Evolutionary conservation across 2,329 filamentous ascomycete species (phyloP).

Genomic region (Corynespora cassiicola): DNA sequence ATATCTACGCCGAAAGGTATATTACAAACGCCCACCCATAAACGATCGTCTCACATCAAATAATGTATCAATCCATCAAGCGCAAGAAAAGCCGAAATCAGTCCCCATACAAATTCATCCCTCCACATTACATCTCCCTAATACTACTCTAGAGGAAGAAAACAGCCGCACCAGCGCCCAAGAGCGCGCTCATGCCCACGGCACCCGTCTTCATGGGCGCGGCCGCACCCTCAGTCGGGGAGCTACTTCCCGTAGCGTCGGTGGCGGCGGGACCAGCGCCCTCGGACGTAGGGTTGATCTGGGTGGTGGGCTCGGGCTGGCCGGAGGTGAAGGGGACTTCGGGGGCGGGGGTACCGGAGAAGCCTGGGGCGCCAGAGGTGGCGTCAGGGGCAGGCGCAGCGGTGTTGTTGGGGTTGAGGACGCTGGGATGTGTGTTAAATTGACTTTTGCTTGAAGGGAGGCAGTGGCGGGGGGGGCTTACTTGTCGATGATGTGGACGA

Average conservation of each 20-base stretch:
- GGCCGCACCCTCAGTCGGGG: conserved; percentile 24
- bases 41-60: too few species aligned
- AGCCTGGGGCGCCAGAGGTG: conserved; percentile 59
- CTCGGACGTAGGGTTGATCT: conserved; percentile 42
- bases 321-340: conserved; percentile 63
- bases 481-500: conserved; percentile 61
- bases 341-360: conserved; percentile 58
- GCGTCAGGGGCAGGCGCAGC: conserved; percentile 52
- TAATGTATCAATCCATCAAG: too few species aligned
- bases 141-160: conserved; percentile 9
- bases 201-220: conserved; percentile 46
- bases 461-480: conserved; percentile 12
- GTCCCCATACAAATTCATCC: too few species aligned
- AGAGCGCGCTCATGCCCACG: conserved; percentile 55
- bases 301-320: conserved; percentile 54
- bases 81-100: too few species aligned
- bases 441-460: not conserved
- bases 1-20: too few species aligned
- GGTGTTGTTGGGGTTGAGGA: conserved; percentile 62
- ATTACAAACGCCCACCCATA: too few species aligned
- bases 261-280: conserved; percentile 34
- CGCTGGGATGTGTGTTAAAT: conserved; percentile 30
- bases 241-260: conserved; percentile 8
- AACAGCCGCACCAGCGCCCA: conserved; percentile 53
- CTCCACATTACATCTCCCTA: too few species aligned